Evolutionary conservation across 805 yeast genomes (phyloP).

Genomic region (Hanseniaspora clermontiae): DNA sequence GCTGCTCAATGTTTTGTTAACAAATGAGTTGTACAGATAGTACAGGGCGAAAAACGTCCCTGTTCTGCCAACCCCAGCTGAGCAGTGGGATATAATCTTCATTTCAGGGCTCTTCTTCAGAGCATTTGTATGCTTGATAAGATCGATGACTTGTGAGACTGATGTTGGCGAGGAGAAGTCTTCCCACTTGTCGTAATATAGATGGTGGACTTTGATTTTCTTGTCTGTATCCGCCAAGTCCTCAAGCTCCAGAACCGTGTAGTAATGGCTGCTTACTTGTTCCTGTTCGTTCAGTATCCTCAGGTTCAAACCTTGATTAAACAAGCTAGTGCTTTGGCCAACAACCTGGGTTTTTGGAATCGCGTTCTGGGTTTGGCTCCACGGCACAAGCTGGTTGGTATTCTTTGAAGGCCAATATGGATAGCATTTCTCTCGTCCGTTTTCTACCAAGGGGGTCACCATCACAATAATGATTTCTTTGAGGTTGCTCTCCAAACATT

Average conservation of each 20-base stretch:
- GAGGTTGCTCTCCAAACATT: constrained; percentile 35
- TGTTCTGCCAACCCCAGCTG: constrained; percentile 95
- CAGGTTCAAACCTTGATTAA: constrained; percentile 18
- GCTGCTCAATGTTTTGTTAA: constrained; percentile 19
- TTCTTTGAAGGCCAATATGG: constrained; percentile 53
- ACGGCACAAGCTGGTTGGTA: neutral
- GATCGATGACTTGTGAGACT: constrained; percentile 25
- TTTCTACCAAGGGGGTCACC: constrained; percentile 67
- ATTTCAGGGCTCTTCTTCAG: constrained; percentile 20
- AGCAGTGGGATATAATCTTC: constrained; percentile 76
- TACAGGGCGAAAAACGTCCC: constrained; percentile 66
- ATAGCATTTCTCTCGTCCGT: constrained; percentile 59
- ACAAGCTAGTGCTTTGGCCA: constrained; percentile 19
- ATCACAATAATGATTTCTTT: constrained; percentile 46
- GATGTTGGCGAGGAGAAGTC: constrained; percentile 59
- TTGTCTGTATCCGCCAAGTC: neutral
- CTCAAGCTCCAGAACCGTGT: constrained; percentile 19
- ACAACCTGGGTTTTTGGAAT: constrained; percentile 8
- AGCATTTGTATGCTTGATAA: constrained; percentile 24
- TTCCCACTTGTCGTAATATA: constrained; percentile 69
- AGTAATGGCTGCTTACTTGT: constrained; percentile 19
- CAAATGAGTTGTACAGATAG: constrained; percentile 18
- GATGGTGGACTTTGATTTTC: constrained; percentile 37
- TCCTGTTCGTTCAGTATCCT: constrained; percentile 15
- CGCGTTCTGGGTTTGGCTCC: too few relatives aligned